These are phyloP conservation scores for Prototheca wickerhamii DNA, from an alignment of 163 green algal genomes.

Conservation along the genomic window DNA sequence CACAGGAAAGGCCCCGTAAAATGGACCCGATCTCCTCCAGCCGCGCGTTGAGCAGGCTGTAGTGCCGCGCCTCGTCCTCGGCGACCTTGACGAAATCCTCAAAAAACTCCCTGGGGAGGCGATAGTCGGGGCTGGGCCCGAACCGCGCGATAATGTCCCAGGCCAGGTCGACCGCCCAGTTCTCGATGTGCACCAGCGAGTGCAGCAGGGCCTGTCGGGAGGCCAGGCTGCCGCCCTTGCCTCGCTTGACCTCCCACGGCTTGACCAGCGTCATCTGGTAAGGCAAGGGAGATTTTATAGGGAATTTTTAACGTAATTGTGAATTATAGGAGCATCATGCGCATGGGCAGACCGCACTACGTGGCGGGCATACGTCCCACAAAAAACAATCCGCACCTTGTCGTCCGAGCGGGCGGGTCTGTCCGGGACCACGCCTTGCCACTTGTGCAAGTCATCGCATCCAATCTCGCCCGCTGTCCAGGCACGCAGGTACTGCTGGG, in stretches of 20 bases:
- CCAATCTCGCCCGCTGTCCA: conserved; percentile 3
- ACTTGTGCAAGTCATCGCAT: neutral
- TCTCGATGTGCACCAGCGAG: conserved; percentile 66
- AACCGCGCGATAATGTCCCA: conserved; percentile 80
- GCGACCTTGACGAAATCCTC: conserved; percentile 79
- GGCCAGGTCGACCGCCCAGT: conserved; percentile 61
- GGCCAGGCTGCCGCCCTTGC: conserved; percentile 58
- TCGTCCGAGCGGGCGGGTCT: conserved; percentile 2
- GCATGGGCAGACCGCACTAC: too few relatives aligned
- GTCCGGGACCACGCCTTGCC: conserved; percentile 5
- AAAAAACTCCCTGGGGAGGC: conserved; percentile 64
- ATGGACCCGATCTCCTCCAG: conserved; percentile 44
- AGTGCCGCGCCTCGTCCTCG: conserved; percentile 79
- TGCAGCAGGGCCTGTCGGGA: conserved; percentile 56
- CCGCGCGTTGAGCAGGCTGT: conserved; percentile 42
- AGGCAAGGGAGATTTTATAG: neutral
- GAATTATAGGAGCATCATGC: too few relatives aligned
- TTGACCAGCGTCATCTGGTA: conserved; percentile 44
- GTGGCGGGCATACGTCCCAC: neutral
- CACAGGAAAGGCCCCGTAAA: conserved; percentile 67
- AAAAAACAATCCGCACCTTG: conserved; percentile 8
- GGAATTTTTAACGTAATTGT: too few relatives aligned
- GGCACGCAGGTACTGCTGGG: neutral
- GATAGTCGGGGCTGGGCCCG: conserved; percentile 31
- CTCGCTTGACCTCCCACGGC: conserved; percentile 37